Evolutionary conservation across 2,329 filamentous ascomycete species (phyloP), one percentile per base, ranked within the genome.

Genomic region (Fusarium praegraminearum): DNA sequence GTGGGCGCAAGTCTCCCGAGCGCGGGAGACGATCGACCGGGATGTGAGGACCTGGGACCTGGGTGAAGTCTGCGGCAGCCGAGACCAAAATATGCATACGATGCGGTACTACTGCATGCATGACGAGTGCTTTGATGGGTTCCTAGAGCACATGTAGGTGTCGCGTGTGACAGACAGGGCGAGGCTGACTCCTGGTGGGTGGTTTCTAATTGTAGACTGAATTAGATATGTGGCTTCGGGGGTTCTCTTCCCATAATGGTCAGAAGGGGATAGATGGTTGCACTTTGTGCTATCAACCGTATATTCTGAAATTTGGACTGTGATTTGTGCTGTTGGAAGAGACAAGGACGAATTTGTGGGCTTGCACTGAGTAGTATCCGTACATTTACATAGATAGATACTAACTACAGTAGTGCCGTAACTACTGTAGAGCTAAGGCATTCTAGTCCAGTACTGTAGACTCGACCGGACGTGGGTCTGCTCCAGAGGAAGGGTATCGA

Each of bases 401-500:
- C 41, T 52, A 30, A 44, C 41, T 30, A 22, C 35, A 7, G 67
- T 68, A 55, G 50, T 50, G 63, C 54, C 38, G 54, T 43, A 51
- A 36, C 63, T 67, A 49, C 24, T 28, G 32, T 55, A 56, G 43
- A 56, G 52, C 44, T 35, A 56, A 50, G 32, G 24, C 18, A 32
- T 13, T 52, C 24, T 41, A 52, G 49, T 40, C n/a, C 24, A 22
- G 49, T 30, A 28, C 35, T 51, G 22, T 10, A 24, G 45, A 47
- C 61, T 61, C 41, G 46, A 57, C 51, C 32, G 28, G 46, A 43
- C 67, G 41, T 69, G 67, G 64, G 55, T 71, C 44, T 69, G 67
- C 64, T 60, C 67, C 64, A 71, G 52, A 59, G 36, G 65, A 67
- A 70, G 52, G 67, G 59, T 65, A 70, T 69, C 67, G 59, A 70